Conservation (phyloP, 148 eudicot species). For the Cornus kousa region DNA sequence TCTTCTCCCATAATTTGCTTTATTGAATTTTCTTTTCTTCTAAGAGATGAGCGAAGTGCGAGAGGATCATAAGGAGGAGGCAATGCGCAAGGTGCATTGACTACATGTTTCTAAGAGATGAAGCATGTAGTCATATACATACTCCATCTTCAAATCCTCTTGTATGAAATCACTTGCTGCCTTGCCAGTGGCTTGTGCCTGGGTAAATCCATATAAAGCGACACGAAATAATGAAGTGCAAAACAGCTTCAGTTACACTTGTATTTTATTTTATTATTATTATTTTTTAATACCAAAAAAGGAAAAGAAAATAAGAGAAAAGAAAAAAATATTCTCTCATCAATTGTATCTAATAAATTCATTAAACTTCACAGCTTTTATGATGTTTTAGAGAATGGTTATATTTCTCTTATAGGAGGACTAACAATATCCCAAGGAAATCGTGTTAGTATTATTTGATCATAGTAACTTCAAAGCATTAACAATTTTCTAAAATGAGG, state of each 20-base stretch:
- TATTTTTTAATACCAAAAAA: not conserved
- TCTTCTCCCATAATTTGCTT: constrained; percentile 50
- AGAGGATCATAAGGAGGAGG: constrained; percentile 55
- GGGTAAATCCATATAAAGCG: constrained; percentile 17
- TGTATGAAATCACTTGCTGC: constrained; percentile 56
- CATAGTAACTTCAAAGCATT: no score
- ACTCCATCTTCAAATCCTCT: constrained; percentile 60
- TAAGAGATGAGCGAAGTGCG: constrained; percentile 23
- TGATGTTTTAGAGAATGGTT: not conserved
- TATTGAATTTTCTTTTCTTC: constrained; percentile 32
- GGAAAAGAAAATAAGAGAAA: not conserved
- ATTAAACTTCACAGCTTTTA: no score
- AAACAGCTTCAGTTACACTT: not conserved
- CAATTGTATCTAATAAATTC: no score
- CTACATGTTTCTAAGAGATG: no score
- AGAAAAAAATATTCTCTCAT: not conserved
- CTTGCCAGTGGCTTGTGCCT: constrained; percentile 67
- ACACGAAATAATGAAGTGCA: not conserved
- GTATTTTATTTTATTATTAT: no score
- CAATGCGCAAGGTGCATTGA: constrained; percentile 53
- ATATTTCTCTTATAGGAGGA: no score
- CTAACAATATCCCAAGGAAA: not conserved
- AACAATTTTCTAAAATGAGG: not conserved
- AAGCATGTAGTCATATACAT: constrained; percentile 72
- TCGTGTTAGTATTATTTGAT: no score